Base-by-base conservation (phyloP, 208 protist genomes). In the Angomonas ambiguus region DNA sequence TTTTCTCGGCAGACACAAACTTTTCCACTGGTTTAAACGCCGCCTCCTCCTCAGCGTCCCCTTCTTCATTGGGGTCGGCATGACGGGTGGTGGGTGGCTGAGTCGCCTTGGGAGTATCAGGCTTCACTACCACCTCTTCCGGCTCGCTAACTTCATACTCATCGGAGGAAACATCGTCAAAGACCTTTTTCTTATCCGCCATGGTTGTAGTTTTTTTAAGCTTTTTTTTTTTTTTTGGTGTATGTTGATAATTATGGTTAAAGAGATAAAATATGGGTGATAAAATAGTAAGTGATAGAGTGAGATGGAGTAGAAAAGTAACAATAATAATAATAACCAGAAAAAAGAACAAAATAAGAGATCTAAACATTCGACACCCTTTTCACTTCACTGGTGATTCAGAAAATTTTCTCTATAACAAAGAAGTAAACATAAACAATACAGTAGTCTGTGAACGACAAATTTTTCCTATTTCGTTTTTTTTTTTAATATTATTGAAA, bases 101-200 rank as follows among this genome's bases (percentile, higher is more conserved):
- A 11, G 48, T 53, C 48, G 48, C 22, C 48, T 53, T 2, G 2
- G 48, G 22, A 11, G 48, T 3, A n/a, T 2, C 48, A 3, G 5
- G 22, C 48, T 11, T 2, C 4, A 33, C 11, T 16, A 33, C 25
- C 24, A 59, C 31, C 35, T 64, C 51, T 6, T 30, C 48, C 2
- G 53, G 16, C 30, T 61, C 48, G 31, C 25, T 64, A 41, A 67
- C 32, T 25, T 63, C 61, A 30, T 75, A 63, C 4, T 66, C 70
- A 35, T 72, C 67, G 2, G 65, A 72, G 28, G 76, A 81, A 31
- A 75, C 35, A 67, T 79, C 72, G 53, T 79, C 79, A 58, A 82
- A 85, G 75, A 85, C 71, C 51, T 78, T 85, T 33, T 28, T 61
- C n/a, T 51, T 6, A 2, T 24, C n/a, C 1, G 30, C 42, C 51